phyloP scores from a whole-genome alignment of 2,329 filamentous ascomycete genomes.

The Epichloe typhina region DNA sequence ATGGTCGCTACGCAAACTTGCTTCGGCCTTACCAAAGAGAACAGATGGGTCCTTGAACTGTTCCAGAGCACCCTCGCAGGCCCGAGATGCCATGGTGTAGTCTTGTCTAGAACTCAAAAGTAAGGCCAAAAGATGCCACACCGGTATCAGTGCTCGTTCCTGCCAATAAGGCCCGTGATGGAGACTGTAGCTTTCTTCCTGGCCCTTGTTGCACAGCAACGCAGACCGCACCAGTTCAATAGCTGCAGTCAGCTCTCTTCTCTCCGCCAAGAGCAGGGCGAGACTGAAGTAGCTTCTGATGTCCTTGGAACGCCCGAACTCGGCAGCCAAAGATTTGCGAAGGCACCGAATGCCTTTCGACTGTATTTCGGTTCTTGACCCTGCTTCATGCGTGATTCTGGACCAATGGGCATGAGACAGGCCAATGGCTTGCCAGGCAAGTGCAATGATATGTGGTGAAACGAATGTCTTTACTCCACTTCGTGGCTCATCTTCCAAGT shows the following conservation, averaged over 20 bases:
- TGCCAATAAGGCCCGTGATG: conserved; percentile 41
- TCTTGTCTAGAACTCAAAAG: conserved; percentile 79
- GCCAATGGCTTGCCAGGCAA: conserved; percentile 74
- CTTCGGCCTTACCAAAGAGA: conserved; percentile 51
- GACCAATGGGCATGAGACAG: conserved; percentile 82
- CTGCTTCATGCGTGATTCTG: conserved; percentile 62
- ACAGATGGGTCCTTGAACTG: conserved; percentile 64
- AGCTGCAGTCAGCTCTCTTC: conserved; percentile 64
- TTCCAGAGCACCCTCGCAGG: conserved; percentile 84
- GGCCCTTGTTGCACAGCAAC: conserved; percentile 45
- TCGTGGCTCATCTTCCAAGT: conserved; percentile 16
- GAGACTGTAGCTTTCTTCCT: conserved; percentile 29
- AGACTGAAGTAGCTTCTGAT: conserved; percentile 70
- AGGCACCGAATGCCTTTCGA: conserved; percentile 64
- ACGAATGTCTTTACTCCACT: conserved; percentile 31
- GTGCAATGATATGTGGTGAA: conserved; percentile 47
- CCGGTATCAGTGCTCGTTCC: conserved; percentile 55
- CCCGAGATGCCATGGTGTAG: conserved; percentile 63
- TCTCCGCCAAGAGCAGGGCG: conserved; percentile 76
- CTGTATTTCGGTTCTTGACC: conserved; percentile 59
- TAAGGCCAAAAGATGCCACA: conserved; percentile 86
- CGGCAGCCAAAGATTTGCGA: conserved; percentile 56
- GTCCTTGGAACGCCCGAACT: conserved; percentile 52
- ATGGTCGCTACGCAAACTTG: conserved; percentile 51
- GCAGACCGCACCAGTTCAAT: conserved; percentile 73